Percentiles rank a stretch among this genome's conserved stretches.
These are phyloP conservation scores for Multifurca ochricompacta DNA, from an alignment of 768 basidiomycete genomes.

Conservation along the genomic window DNA sequence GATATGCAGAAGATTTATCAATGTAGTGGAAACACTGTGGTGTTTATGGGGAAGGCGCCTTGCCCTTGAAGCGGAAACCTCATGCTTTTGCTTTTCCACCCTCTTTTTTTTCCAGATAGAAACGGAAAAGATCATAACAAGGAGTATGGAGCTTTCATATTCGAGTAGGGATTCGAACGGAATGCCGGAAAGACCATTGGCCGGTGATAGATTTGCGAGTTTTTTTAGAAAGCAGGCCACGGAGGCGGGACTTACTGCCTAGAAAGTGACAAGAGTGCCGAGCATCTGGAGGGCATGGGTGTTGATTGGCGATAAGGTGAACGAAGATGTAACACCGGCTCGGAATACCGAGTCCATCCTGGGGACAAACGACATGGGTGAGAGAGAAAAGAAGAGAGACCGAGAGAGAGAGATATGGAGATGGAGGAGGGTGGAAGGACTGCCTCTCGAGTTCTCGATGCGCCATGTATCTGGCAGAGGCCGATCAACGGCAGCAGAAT, in stretches of 20 bases:
- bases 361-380: too few species aligned
- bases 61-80: too few species aligned
- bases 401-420: background rate
- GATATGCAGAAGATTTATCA: too few species aligned
- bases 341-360: background rate
- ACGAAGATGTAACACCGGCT: background rate
- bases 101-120: background rate
- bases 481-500: slow-evolving; percentile 4
- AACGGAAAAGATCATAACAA: background rate
- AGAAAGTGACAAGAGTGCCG: background rate
- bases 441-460: background rate
- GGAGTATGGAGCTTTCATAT: background rate
- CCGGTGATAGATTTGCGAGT: background rate
- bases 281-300: background rate
- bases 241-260: background rate
- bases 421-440: background rate
- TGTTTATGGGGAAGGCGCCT: too few species aligned
- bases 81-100: too few species aligned
- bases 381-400: background rate
- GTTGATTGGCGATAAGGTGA: background rate
- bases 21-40: too few species aligned
- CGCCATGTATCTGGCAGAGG: background rate
- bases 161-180: background rate
- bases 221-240: background rate
- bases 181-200: background rate